Conservation (phyloP, 2,329 filamentous ascomycete species). For the Xylaria polymorpha region DNA sequence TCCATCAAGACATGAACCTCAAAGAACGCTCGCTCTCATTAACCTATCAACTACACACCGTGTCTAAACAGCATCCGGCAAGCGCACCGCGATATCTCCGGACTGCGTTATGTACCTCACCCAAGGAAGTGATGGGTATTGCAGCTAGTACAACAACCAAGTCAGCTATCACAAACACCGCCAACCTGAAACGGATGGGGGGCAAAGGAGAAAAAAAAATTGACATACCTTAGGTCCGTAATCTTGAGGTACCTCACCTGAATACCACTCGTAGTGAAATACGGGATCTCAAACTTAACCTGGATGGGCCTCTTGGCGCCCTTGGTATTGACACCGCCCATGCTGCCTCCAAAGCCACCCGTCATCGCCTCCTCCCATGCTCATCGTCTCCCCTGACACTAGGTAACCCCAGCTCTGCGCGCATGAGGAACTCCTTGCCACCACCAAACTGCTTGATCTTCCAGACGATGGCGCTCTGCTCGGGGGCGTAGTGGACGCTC, state of each 20-base stretch:
- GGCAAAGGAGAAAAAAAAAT: neutral
- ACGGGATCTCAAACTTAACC: constrained; percentile 99
- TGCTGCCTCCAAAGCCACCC: constrained; percentile 94
- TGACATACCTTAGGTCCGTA: constrained; percentile 91
- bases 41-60: constrained; percentile 36
- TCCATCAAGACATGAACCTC: neutral
- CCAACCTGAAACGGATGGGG: neutral
- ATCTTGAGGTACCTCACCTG: constrained; percentile 99
- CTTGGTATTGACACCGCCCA: constrained; percentile 91
- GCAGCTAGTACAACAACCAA: constrained; percentile 68
- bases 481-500: constrained; percentile 95
- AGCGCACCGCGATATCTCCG: constrained; percentile 91
- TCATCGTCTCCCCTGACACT: constrained; percentile 96
- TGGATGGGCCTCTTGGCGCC: constrained; percentile 93
- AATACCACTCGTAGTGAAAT: constrained; percentile 99
- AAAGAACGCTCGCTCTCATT: constrained; percentile 39
- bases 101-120: constrained; percentile 99
- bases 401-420: constrained; percentile 92
- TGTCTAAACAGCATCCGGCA: constrained; percentile 84
- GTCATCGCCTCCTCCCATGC: constrained; percentile 97
- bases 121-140: constrained; percentile 98
- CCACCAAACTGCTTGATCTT: constrained; percentile 99
- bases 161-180: neutral
- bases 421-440: constrained; percentile 98
- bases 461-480: constrained; percentile 98